These are phyloP conservation scores for Fusarium sp. DNA, from an alignment of 2,329 filamentous ascomycete species.

Conservation along the genomic window DNA sequence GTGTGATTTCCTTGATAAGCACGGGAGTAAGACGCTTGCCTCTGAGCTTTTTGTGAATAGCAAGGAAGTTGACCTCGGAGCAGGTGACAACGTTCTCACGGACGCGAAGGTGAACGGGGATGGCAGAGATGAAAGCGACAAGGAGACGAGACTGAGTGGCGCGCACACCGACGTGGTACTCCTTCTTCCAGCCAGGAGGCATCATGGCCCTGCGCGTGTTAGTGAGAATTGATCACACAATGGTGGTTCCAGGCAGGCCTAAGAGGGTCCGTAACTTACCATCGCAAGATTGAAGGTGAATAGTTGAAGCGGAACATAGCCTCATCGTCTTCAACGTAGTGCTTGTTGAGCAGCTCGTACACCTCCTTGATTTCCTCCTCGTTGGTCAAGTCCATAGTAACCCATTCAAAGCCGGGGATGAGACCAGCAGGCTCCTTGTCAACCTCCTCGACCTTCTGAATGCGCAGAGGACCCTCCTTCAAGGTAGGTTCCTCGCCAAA, in stretches of 20 bases:
- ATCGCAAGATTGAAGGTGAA: slow-evolving; percentile 87
- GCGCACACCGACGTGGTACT: slow-evolving; percentile 96
- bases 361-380: slow-evolving; percentile 87
- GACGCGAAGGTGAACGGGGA: slow-evolving; percentile 86
- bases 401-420: slow-evolving; percentile 91
- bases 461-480: slow-evolving; percentile 85
- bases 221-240: slow-evolving; percentile 1
- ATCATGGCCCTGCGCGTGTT: slow-evolving; percentile 81
- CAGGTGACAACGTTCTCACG: slow-evolving; percentile 80
- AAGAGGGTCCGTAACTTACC: slow-evolving; percentile 64
- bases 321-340: slow-evolving; percentile 97
- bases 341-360: slow-evolving; percentile 88
- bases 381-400: slow-evolving; percentile 85
- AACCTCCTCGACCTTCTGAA: slow-evolving; percentile 82
- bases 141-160: slow-evolving; percentile 86
- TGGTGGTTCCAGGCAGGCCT: background rate
- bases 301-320: slow-evolving; percentile 99
- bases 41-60: slow-evolving; percentile 97
- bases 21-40: slow-evolving; percentile 92
- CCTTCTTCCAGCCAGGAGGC: slow-evolving; percentile 91
- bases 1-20: slow-evolving; percentile 97
- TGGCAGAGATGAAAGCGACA: slow-evolving; percentile 94
- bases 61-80: slow-evolving; percentile 98
- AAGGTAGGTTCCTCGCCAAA: slow-evolving; percentile 73
- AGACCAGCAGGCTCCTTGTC: slow-evolving; percentile 81